Evolutionary conservation across 805 yeast species (phyloP), one percentile per base, ranked within the genome.

Genomic region (Saccharomycopsis sp.): DNA sequence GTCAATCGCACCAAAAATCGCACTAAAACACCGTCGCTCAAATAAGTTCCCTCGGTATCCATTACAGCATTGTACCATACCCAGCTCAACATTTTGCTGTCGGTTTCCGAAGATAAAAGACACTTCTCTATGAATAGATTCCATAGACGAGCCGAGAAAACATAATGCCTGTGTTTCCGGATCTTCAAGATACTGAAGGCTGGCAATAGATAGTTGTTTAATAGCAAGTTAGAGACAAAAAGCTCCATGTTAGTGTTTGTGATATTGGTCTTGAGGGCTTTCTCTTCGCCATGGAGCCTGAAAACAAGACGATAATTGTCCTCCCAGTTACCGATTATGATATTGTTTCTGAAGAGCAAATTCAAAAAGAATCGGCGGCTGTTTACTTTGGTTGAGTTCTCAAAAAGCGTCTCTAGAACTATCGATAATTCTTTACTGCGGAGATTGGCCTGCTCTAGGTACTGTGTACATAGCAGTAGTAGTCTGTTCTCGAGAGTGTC

Each of bases 101-200:
- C 38, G 3, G 19, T 47, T 47, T 25, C 29, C 19, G 34, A 8
- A 17, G 17, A 53, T 15, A 44, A 29, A 14, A 59, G 22, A 8
- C 47, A 29, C 52, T 52, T 47, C 3, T 47, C 49, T 7, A 59
- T 49, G 14, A 56, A 35, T 12, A 56, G 52, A 23, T 56, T 59
- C 56, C 59, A 59, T 34, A 59, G 22, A 38, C 59, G 51, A 12
- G 60, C 9, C 8, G 57, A 34, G 17, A 59, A 42, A 24, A 38
- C 41, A 38, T 54, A 47, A n/a, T 44, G 47, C 3, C 34, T 22
- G 8, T 19, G 20, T 19, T 44, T 50, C 15, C 53, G 47, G 12
- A 23, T 12, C 44, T 51, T 35, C 20, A 58, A 3, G 7, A 59
- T 41, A 14, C 22, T 35, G 38, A 42, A 47, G 12, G 54, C 56